These are phyloP conservation scores for Lizanozyma gosingica DNA, from an alignment of 1,139 yeast species.

Conservation along the genomic window DNA sequence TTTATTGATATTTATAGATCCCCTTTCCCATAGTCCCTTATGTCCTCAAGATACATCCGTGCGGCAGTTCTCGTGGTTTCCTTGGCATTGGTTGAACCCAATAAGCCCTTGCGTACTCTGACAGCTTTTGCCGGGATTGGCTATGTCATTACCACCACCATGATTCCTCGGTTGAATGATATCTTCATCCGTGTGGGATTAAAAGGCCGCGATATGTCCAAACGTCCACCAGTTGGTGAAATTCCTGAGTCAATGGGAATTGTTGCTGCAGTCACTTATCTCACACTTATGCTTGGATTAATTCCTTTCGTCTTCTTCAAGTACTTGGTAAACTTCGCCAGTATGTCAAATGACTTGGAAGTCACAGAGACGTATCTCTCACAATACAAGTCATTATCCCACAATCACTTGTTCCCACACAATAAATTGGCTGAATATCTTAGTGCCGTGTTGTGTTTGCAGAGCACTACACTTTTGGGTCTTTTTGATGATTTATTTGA, in stretches of 20 bases:
- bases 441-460: constrained; percentile 75
- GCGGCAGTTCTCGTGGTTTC: constrained; percentile 13
- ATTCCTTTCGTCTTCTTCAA: constrained; percentile 87
- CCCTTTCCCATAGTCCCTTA: no score
- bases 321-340: constrained; percentile 50
- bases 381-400: constrained; percentile 23
- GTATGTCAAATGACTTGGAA: constrained; percentile 26
- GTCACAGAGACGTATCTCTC: constrained; percentile 24
- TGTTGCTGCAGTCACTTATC: constrained; percentile 71
- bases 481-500: constrained; percentile 92
- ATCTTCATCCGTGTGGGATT: constrained; percentile 72
- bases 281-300: constrained; percentile 72
- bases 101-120: constrained; percentile 40
- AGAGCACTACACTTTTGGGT: constrained; percentile 79
- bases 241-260: constrained; percentile 92
- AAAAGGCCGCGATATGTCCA: constrained; percentile 75
- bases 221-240: constrained; percentile 47
- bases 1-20: background rate
- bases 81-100: constrained; percentile 16
- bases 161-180: constrained; percentile 62
- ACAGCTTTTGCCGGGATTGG: constrained; percentile 64
- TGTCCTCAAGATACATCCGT: constrained; percentile 5
- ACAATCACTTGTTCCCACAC: constrained; percentile 60
- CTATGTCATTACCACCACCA: constrained; percentile 43
- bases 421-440: constrained; percentile 77